A percentile compares a stretch with the other conserved stretches of the same genome.
These are phyloP conservation scores for Metroxylon sagu DNA, from an alignment of 176 grass and related monocot genomes.

Conservation along the genomic window DNA sequence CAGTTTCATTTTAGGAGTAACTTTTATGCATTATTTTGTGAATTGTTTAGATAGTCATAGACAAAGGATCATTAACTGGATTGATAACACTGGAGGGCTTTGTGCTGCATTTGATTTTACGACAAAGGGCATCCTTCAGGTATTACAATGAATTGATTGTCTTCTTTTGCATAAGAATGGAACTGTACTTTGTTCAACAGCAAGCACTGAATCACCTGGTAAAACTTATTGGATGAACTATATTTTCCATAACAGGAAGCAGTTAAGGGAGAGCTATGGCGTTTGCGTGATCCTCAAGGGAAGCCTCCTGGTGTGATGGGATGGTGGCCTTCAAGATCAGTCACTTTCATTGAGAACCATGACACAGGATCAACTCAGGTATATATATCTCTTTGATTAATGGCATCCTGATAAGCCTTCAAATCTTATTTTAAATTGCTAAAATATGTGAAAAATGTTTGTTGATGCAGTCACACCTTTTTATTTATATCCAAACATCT, in stretches of 20 bases:
- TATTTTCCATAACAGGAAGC: slow-evolving; percentile 53
- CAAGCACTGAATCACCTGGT: no score
- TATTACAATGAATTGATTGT: slow-evolving; percentile 5
- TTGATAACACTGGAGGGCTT: slow-evolving; percentile 59
- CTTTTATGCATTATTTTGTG: not conserved
- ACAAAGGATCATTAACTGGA: slow-evolving; percentile 84
- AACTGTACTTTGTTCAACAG: no score
- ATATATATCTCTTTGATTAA: slow-evolving; percentile 3
- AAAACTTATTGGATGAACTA: no score
- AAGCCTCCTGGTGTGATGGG: slow-evolving; percentile 84
- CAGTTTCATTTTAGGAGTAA: no score
- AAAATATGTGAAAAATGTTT: not conserved
- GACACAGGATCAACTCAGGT: slow-evolving; percentile 98
- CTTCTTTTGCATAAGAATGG: not conserved
- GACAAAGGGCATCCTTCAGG: slow-evolving; percentile 95
- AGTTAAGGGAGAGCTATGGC: slow-evolving; percentile 88
- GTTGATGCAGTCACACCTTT: not conserved
- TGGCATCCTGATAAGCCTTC: slow-evolving; percentile 2
- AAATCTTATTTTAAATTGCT: not conserved
- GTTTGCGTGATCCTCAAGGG: slow-evolving; percentile 61
- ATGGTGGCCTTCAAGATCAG: slow-evolving; percentile 95
- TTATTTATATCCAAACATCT: not conserved
- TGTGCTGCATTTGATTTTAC: slow-evolving; percentile 93
- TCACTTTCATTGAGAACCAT: slow-evolving; percentile 96
- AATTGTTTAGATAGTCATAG: slow-evolving; percentile 59